Conservation (phyloP, 495 filamentous ascomycete species). For the Recurvomyces mirabilis region DNA sequence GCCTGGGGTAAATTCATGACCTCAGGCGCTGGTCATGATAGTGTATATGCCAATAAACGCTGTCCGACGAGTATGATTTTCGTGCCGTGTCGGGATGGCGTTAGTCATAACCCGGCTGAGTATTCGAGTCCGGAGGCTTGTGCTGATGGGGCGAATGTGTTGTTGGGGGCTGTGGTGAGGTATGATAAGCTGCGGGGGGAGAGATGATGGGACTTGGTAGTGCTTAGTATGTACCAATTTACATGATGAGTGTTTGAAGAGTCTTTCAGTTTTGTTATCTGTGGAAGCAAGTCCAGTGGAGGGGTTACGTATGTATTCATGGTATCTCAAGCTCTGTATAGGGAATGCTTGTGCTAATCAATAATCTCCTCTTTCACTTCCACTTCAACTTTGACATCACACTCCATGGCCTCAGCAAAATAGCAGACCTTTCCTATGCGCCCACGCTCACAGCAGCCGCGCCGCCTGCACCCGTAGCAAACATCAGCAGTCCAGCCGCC, state of each 20-base stretch:
- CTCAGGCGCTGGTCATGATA: constrained; percentile 51
- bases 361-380: too few relatives aligned
- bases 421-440: constrained; percentile 3
- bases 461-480: constrained; percentile 1
- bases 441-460: constrained; percentile 12
- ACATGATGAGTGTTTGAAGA: too few relatives aligned
- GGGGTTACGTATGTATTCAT: too few relatives aligned
- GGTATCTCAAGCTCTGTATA: too few relatives aligned
- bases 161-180: constrained; percentile 47
- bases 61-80: constrained; percentile 59
- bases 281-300: too few relatives aligned
- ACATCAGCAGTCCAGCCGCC: constrained; percentile 14
- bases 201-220: constrained; percentile 2
- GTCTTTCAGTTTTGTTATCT: too few relatives aligned
- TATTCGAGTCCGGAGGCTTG: constrained; percentile 52
- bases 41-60: constrained; percentile 47
- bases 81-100: constrained; percentile 52
- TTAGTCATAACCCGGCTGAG: constrained; percentile 55
- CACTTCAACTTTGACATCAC: too few relatives aligned
- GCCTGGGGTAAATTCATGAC: constrained; percentile 34
- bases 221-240: too few relatives aligned
- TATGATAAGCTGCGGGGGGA: constrained; percentile 41
- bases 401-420: too few relatives aligned
- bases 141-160: constrained; percentile 50
- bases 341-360: too few relatives aligned